phyloP scores from a whole-genome alignment of 441 rosid species.

The Pelargonium fulgidum region DNA sequence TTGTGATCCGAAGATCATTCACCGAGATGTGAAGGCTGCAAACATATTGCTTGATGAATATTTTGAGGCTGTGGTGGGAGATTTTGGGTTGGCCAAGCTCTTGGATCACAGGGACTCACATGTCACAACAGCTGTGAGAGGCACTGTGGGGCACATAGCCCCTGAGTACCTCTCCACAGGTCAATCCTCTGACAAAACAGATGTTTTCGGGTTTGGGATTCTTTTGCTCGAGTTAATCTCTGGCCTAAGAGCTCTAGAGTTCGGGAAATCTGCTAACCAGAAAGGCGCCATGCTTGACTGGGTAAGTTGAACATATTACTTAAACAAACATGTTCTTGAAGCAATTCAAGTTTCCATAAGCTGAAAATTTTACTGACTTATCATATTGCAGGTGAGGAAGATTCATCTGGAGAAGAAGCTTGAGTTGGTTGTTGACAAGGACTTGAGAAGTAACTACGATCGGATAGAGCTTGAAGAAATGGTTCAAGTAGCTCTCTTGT shows the following conservation, averaged over 20 bases:
- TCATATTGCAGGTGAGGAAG: constrained; percentile 53
- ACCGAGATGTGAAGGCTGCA: constrained; percentile 95
- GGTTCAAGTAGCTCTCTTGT: constrained; percentile 71
- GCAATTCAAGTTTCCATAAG: constrained; percentile 1
- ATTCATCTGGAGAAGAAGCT: constrained; percentile 79
- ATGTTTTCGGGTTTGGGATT: constrained; percentile 96
- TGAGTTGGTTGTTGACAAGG: constrained; percentile 75
- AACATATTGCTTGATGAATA: constrained; percentile 83
- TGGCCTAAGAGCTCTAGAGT: constrained; percentile 74
- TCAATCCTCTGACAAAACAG: constrained; percentile 94
- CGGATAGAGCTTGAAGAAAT: constrained; percentile 80
- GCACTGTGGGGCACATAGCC: constrained; percentile 88
- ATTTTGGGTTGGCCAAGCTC: constrained; percentile 85
- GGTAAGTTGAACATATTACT: constrained; percentile 33
- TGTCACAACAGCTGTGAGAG: constrained; percentile 88
- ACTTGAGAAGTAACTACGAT: constrained; percentile 57
- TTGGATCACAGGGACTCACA: constrained; percentile 81
- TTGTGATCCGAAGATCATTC: constrained; percentile 83
- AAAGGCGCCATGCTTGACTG: constrained; percentile 84
- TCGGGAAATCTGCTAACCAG: constrained; percentile 68
- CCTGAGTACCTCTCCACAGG: constrained; percentile 95
- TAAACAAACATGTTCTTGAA: constrained; percentile 22
- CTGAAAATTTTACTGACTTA: not conserved
- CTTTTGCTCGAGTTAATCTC: constrained; percentile 73
- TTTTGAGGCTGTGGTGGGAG: constrained; percentile 94